A percentile compares a stretch with the other conserved stretches of the same genome.
Conservation (phyloP, 176 grass and related monocot genomes). For the Otatea glauca region DNA sequence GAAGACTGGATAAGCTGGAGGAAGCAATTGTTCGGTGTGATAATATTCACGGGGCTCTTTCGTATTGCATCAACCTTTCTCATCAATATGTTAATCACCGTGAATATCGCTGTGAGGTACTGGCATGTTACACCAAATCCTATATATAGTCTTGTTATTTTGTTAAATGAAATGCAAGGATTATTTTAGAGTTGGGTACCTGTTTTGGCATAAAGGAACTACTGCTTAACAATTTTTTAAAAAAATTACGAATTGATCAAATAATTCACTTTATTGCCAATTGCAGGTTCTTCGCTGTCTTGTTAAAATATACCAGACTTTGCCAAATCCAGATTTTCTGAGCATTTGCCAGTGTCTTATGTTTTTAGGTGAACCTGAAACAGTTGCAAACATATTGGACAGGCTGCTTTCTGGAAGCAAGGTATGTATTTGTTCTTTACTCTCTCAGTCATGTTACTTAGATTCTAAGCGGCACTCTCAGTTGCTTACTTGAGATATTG, state of each 20-base stretch:
- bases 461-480: neutral
- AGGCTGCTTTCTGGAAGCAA: constrained; percentile 86
- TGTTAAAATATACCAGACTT: constrained; percentile 89
- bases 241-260: constrained; percentile 1
- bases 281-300: constrained; percentile 84
- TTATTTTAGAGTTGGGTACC: neutral
- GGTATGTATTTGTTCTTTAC: constrained; percentile 55
- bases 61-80: constrained; percentile 93
- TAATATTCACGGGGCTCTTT: constrained; percentile 89
- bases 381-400: constrained; percentile 84
- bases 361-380: constrained; percentile 86
- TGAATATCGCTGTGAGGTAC: constrained; percentile 97
- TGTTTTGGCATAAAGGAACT: constrained; percentile 16
- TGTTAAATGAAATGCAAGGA: constrained; percentile 13
- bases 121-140: constrained; percentile 21
- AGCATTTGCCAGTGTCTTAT: constrained; percentile 97
- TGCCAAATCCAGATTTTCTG: constrained; percentile 82
- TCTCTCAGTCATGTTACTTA: constrained; percentile 20
- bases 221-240: no score
- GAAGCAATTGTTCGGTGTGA: constrained; percentile 89
- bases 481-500: constrained; percentile 32
- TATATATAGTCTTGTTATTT: neutral
- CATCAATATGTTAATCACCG: constrained; percentile 95
- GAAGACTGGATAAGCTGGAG: constrained; percentile 93
- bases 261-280: constrained; percentile 26